Conservation (phyloP, 2,329 filamentous ascomycete species). For the Beauveria sp. region DNA sequence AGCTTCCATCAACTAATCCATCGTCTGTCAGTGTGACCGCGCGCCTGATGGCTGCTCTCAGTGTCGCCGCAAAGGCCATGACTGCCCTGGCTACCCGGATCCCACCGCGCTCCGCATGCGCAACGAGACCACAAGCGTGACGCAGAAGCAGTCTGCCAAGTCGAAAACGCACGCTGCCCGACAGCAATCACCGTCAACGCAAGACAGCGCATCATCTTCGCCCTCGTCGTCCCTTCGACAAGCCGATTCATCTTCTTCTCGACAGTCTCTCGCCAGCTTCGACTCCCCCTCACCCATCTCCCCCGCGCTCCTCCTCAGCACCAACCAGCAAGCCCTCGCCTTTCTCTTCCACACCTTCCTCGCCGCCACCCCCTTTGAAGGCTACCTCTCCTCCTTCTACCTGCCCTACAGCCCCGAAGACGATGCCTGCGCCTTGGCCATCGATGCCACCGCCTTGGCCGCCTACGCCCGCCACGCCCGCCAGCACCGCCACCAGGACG, state of each 20-base stretch:
- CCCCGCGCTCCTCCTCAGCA: background rate
- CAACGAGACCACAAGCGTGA: slow-evolving; percentile 19
- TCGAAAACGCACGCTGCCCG: slow-evolving; percentile 11
- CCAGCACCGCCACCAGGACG: slow-evolving; percentile 13
- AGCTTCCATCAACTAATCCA: background rate
- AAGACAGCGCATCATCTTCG: background rate
- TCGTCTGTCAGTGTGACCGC: slow-evolving; percentile 18
- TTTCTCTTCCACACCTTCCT: slow-evolving; percentile 22
- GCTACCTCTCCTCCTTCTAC: slow-evolving; percentile 18
- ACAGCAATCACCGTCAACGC: background rate
- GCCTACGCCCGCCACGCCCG: slow-evolving; percentile 16
- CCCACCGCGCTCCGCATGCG: slow-evolving; percentile 17
- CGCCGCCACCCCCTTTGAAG: slow-evolving; percentile 18
- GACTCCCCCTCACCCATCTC: background rate
- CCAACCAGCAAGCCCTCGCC: slow-evolving; percentile 12
- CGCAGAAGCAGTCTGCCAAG: background rate
- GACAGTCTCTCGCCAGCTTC: background rate
- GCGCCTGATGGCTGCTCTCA: slow-evolving; percentile 19
- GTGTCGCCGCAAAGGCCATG: slow-evolving; percentile 20
- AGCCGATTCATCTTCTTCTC: background rate
- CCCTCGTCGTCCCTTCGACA: background rate
- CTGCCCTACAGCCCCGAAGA: background rate
- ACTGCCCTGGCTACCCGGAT: slow-evolving; percentile 20
- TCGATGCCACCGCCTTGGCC: slow-evolving; percentile 19
- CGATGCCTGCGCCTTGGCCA: slow-evolving; percentile 17